These are phyloP conservation scores for Lentinula boryana DNA, from an alignment of 768 basidiomycete genomes.

Conservation along the genomic window DNA sequence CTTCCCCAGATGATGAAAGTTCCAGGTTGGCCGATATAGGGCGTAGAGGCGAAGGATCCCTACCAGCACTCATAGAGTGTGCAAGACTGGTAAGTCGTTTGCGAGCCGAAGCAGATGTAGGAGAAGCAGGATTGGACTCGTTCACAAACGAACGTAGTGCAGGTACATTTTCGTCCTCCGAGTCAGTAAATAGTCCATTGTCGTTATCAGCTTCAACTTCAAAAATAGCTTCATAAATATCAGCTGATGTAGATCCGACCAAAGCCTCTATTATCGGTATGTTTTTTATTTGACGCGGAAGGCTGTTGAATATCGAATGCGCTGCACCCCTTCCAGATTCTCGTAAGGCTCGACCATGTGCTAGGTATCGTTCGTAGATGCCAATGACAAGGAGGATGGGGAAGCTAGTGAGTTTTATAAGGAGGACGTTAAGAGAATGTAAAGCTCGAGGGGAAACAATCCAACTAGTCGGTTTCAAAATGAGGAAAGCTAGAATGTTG, in stretches of 20 bases:
- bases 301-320: conserved; percentile 51
- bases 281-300: conserved; percentile 67
- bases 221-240: conserved; percentile 76
- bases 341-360: conserved; percentile 42
- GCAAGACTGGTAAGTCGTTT: conserved; percentile 19
- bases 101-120: conserved; percentile 16
- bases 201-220: conserved; percentile 53
- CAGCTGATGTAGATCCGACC: conserved; percentile 61
- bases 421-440: conserved; percentile 81
- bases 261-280: conserved; percentile 73
- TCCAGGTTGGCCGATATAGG: conserved; percentile 9
- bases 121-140: neutral
- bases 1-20: conserved; percentile 14
- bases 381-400: conserved; percentile 74
- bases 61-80: neutral
- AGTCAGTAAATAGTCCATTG: conserved; percentile 45
- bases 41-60: conserved; percentile 12
- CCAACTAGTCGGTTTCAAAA: conserved; percentile 78
- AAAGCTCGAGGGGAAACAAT: conserved; percentile 68
- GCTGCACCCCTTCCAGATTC: conserved; percentile 47
- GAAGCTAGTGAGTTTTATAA: conserved; percentile 80
- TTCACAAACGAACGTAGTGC: conserved; percentile 25
- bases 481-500: conserved; percentile 72
- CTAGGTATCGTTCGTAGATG: conserved; percentile 71
- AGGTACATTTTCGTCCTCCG: conserved; percentile 37